A percentile compares a stretch with the other conserved stretches of the same genome.
phyloP scores from a whole-genome alignment of 2,329 filamentous ascomycete species.

The Pseudocercospora vitis region DNA sequence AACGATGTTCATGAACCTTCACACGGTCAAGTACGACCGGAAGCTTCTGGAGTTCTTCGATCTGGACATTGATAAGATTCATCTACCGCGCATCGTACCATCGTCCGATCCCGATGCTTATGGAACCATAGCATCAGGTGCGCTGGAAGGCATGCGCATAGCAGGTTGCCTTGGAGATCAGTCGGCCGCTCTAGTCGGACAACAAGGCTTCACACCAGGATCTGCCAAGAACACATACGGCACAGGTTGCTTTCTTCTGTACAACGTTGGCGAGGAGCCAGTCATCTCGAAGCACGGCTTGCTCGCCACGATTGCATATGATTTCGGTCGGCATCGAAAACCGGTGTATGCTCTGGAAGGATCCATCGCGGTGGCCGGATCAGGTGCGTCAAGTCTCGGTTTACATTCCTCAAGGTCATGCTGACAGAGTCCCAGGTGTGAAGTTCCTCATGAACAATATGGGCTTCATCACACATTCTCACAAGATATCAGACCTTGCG shows the following conservation, averaged over 20 bases:
- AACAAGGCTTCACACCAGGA: slow-evolving; percentile 70
- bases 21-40: slow-evolving; percentile 77
- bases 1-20: slow-evolving; percentile 93
- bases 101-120: slow-evolving; percentile 75
- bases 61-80: slow-evolving; percentile 69
- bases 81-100: slow-evolving; percentile 76
- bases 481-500: slow-evolving; percentile 65
- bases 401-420: not conserved
- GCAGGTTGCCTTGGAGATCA: slow-evolving; percentile 84
- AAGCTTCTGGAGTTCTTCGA: slow-evolving; percentile 77
- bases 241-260: slow-evolving; percentile 84
- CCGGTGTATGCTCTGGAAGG: slow-evolving; percentile 77
- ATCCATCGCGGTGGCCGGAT: slow-evolving; percentile 77
- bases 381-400: too few relatives aligned
- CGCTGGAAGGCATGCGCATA: slow-evolving; percentile 69
- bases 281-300: slow-evolving; percentile 82
- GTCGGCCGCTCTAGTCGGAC: slow-evolving; percentile 77
- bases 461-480: slow-evolving; percentile 62
- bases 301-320: slow-evolving; percentile 82
- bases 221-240: slow-evolving; percentile 90
- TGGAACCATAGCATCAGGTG: slow-evolving; percentile 64
- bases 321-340: slow-evolving; percentile 55
- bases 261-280: slow-evolving; percentile 82
- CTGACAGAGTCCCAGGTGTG: slow-evolving; percentile 48
- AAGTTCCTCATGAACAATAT: slow-evolving; percentile 59